phyloP scores from a whole-genome alignment of 2,329 filamentous ascomycete genomes.

The Alternaria longipes region DNA sequence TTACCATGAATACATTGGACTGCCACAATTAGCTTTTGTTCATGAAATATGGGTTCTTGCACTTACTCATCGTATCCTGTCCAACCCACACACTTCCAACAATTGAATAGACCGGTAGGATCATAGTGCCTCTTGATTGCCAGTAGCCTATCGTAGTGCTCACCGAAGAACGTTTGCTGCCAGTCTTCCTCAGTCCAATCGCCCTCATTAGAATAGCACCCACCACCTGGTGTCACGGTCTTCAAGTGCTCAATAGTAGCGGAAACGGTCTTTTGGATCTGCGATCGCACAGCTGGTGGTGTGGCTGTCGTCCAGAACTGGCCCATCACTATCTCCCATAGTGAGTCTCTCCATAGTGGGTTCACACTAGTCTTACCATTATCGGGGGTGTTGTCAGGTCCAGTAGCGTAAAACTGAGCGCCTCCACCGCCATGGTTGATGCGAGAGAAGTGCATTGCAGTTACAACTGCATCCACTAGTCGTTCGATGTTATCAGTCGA shows the following conservation, averaged over 20 bases:
- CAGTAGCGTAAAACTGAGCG: constrained; percentile 49
- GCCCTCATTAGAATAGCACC: constrained; percentile 50
- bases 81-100: constrained; percentile 51
- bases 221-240: constrained; percentile 45
- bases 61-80: constrained; percentile 46
- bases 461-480: constrained; percentile 43
- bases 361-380: constrained; percentile 45
- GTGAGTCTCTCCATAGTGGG: constrained; percentile 42
- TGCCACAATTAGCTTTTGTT: constrained; percentile 19
- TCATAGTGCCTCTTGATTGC: constrained; percentile 44
- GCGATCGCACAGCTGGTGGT: constrained; percentile 24
- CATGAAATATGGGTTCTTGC: not conserved
- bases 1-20: constrained; percentile 41
- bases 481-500: constrained; percentile 28
- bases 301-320: constrained; percentile 41
- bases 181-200: constrained; percentile 49
- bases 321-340: constrained; percentile 50
- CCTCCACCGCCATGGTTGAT: constrained; percentile 38
- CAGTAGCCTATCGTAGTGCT: constrained; percentile 40
- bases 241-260: constrained; percentile 45
- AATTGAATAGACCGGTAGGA: constrained; percentile 46
- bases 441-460: constrained; percentile 44
- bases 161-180: constrained; percentile 48
- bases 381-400: constrained; percentile 44
- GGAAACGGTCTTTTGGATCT: constrained; percentile 43